Percentiles rank a stretch among this genome's conserved stretches.
These are phyloP conservation scores for Tricholoma hemisulphureum DNA, from an alignment of 768 basidiomycete genomes.

Conservation along the genomic window DNA sequence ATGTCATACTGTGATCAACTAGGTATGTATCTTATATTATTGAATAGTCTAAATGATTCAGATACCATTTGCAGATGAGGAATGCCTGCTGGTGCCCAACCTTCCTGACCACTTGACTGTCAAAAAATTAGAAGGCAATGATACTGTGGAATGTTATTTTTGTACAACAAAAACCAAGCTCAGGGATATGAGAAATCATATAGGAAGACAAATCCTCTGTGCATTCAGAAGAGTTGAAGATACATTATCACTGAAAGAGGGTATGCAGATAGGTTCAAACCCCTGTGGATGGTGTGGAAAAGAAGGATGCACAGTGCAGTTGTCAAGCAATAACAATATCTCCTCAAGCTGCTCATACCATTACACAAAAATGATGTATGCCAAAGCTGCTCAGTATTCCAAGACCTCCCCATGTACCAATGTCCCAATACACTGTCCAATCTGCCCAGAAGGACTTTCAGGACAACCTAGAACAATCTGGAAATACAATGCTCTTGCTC, in stretches of 20 bases:
- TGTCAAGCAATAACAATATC: not conserved
- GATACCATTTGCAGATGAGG: too few species aligned
- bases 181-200: not conserved
- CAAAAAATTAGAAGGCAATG: too few species aligned
- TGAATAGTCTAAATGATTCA: too few species aligned
- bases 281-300: too few species aligned
- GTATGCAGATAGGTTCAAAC: not conserved
- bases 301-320: not conserved
- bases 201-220: not conserved
- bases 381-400: not conserved
- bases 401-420: not conserved
- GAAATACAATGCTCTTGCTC: conserved; percentile 1
- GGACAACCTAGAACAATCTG: conserved; percentile 1
- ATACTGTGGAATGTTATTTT: not conserved
- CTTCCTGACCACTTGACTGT: not conserved
- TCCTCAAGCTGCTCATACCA: not conserved
- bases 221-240: not conserved
- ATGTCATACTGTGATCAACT: too few species aligned
- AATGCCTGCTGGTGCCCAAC: too few species aligned
- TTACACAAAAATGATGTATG: not conserved
- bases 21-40: too few species aligned
- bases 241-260: not conserved
- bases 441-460: not conserved
- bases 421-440: not conserved
- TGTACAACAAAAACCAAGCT: not conserved